Evolutionary conservation across 208 protist genomes (phyloP), one percentile per base, ranked within the genome.

Genomic region (Acanthamoeba triangularis): DNA sequence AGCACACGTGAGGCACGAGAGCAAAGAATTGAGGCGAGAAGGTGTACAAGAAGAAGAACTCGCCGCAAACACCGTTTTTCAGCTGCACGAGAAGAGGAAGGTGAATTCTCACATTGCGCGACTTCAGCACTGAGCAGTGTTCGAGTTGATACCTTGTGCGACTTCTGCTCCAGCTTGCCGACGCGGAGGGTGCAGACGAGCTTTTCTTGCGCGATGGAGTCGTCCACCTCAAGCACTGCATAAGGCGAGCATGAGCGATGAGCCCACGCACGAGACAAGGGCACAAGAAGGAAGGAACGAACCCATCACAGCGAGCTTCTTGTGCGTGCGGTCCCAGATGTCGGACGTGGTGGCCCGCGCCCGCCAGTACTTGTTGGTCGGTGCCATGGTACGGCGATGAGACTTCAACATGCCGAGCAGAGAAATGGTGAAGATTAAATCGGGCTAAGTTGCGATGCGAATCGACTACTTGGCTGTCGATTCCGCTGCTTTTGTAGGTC

Each of bases 241-340:
- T 8, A 56, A 56, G 52, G 14, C 52, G 16, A 56, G 52, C 10
- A 20, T 3, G 52, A 78, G 69, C 6, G 6, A 44, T 20, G n/a
- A 67, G 28, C 61, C 61, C 7, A 30, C 6, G 28, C 25, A 30
- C 1, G 25, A 67, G 61, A 78, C 11, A 78, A 78, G 3, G 69
- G 6, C n/a, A 78, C 23, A 78, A 78, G 35, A 78, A 78, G 33
- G 18, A 44, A 82, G 33, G 18, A 44, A 82, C 33, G 20, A 82
- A 88, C 80, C 80, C 41, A 88, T 6, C 44, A 88, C 80, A 28
- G 80, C 80, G n/a, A 88, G 52, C n/a, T 88, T 88, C 28, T 88
- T 54, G 18, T 88, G 28, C 16, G 80, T 88, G n/a, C 80, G 49
- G 35, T 88, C 80, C 80, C 80, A 88, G 23, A 88, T 88, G 80